Evolutionary conservation across 2,329 filamentous ascomycete species (phyloP), one percentile per base, ranked within the genome.

Genomic region (Cladosporium sp.): DNA sequence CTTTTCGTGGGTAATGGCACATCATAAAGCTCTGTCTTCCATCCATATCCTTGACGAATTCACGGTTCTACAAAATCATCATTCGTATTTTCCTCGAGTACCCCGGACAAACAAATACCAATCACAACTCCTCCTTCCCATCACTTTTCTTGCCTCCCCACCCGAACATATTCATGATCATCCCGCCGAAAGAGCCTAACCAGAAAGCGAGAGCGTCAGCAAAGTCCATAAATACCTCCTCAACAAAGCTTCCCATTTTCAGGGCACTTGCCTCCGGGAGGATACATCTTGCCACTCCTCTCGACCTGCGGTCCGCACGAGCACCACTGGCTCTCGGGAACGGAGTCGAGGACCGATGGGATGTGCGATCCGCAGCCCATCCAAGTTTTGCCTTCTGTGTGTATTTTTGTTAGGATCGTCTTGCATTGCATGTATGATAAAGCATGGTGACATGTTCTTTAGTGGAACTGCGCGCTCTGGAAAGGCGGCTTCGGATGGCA

Each of bases 281-380:
- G 88, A 70, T 89, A 90, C 72, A 82, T 72, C 71, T 83, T 85
- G 29, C 86, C 87, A 62, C 83, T 82, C 35, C 80, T 78, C 72
- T 86, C 83, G 67, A 89, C 78, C 71, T 84, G 83, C 37, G 88
- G 88, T 70, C 82, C 79, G 73, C 88, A 91, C 16, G 79, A 80
- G 79, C 89, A 91, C 77, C 87, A 83, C 56, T 90, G 80, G 7
- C 80, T 77, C 35, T 80, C 77, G 2, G 86, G 82, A 40, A 90
- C 74, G 35, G 74, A 72, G 74, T 87, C 84, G 79, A 91, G 84
- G 70, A 90, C 87, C 18, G 76, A 76, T 14, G 85, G 79, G 70
- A 91, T 81, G 77, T 91, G 88, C 64, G 72, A 80, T 67, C 74
- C 75, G 60, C 76, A 78, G 56, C 75, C 75, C 67, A 69, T 75